Conservation (phyloP, 805 yeast genomes). For the Starmera pachycereana region DNA sequence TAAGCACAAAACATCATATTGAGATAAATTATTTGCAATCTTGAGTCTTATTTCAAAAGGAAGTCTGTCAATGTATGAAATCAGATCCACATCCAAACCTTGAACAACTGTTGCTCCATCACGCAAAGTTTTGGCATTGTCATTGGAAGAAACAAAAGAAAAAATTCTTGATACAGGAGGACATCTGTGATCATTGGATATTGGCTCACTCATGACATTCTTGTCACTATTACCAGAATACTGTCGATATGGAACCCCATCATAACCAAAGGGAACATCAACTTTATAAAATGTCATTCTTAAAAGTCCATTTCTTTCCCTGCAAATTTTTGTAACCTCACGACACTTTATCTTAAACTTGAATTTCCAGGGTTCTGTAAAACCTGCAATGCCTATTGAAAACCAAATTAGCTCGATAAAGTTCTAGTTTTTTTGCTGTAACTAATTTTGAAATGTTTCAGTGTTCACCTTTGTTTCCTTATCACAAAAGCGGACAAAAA, state of each 20-base stretch:
- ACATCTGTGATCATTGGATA: background rate
- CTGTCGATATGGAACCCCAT: constrained; percentile 7
- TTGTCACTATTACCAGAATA: background rate
- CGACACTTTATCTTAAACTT: no score
- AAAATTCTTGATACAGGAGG: constrained; percentile 1
- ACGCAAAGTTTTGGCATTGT: background rate
- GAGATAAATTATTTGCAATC: constrained; percentile 26
- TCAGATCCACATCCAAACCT: background rate
- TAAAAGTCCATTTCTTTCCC: constrained; percentile 4
- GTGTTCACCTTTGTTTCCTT: no score
- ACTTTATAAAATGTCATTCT: constrained; percentile 5
- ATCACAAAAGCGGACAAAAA: no score
- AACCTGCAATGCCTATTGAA: no score
- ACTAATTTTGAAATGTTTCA: no score
- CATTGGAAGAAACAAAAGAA: constrained; percentile 11
- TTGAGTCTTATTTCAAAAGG: constrained; percentile 27
- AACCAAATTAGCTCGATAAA: no score
- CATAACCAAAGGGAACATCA: constrained; percentile 8
- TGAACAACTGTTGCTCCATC: background rate
- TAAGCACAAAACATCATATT: constrained; percentile 27
- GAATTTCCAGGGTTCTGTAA: no score
- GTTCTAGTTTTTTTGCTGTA: no score
- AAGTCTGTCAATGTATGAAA: constrained; percentile 18
- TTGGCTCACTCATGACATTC: constrained; percentile 1
- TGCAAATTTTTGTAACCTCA: no score